Percentiles rank a stretch among this genome's conserved stretches.
phyloP scores from a whole-genome alignment of 2,329 filamentous ascomycete genomes.

The Claviceps sp. region DNA sequence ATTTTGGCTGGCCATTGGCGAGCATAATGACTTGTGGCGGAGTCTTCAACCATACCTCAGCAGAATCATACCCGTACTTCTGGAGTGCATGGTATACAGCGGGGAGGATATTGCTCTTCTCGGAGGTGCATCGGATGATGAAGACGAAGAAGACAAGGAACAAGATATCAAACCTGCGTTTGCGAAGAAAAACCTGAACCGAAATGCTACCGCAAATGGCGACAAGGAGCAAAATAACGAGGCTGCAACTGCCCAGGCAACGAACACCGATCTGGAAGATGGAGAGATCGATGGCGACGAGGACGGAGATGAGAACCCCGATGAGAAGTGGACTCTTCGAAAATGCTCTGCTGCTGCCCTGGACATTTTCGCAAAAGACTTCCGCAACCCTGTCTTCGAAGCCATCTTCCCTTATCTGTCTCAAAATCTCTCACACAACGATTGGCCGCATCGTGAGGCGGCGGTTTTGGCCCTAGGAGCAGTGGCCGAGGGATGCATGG shows the following conservation, averaged over 20 bases:
- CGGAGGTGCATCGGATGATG: conserved; percentile 75
- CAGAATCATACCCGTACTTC: conserved; percentile 78
- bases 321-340: conserved; percentile 86
- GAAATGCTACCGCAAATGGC: conserved; percentile 45
- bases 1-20: conserved; percentile 91
- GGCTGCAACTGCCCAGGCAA: conserved; percentile 33
- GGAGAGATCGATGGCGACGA: conserved; percentile 73
- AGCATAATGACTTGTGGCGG: conserved; percentile 68
- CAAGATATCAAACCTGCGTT: conserved; percentile 91
- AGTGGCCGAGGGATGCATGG: conserved; percentile 88
- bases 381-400: conserved; percentile 76
- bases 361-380: conserved; percentile 86
- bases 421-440: conserved; percentile 71
- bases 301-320: conserved; percentile 70
- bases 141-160: conserved; percentile 76
- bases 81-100: conserved; percentile 93
- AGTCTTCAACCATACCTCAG: conserved; percentile 63
- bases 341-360: conserved; percentile 95
- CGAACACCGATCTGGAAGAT: conserved; percentile 60
- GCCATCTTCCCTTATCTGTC: conserved; percentile 87
- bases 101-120: conserved; percentile 83
- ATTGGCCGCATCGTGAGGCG: conserved; percentile 89
- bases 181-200: conserved; percentile 53
- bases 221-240: conserved; percentile 1
- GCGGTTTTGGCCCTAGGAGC: conserved; percentile 89